phyloP scores from a whole-genome alignment of 768 basidiomycete genomes.

The Holtermanniella nyarrowii region DNA sequence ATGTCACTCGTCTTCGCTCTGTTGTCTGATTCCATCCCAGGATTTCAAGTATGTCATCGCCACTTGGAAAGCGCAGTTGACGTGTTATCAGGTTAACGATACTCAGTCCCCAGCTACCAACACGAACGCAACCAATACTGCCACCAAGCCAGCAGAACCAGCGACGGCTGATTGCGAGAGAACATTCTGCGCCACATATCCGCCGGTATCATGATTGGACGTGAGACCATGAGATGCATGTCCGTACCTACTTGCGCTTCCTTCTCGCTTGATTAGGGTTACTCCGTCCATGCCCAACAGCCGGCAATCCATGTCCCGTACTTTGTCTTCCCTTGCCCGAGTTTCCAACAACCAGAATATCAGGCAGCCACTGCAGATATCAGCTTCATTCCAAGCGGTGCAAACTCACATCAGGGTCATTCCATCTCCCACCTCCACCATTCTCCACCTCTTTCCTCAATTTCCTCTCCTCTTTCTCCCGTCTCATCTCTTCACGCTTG shows the following conservation, averaged over 20 bases:
- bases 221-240: not conserved
- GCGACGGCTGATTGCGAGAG: no score
- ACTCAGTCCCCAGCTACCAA: no score
- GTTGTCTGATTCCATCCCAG: no score
- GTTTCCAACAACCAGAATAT: slow-evolving; percentile 37
- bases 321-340: slow-evolving; percentile 56
- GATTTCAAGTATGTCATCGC: no score
- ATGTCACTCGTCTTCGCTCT: no score
- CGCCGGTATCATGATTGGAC: not conserved
- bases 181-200: no score
- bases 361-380: slow-evolving; percentile 11
- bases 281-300: slow-evolving; percentile 72
- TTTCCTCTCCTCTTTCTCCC: slow-evolving; percentile 65
- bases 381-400: not conserved
- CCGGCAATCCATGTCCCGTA: slow-evolving; percentile 61
- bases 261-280: slow-evolving; percentile 75
- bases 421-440: slow-evolving; percentile 57
- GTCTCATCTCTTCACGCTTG: slow-evolving; percentile 61
- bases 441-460: slow-evolving; percentile 52
- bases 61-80: no score
- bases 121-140: no score
- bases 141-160: no score
- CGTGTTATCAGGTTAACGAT: no score
- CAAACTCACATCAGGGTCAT: slow-evolving; percentile 65
- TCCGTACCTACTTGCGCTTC: slow-evolving; percentile 29